phyloP scores from a whole-genome alignment of 1,284 basidiomycete genomes.

The Ceratobasidium sp. region DNA sequence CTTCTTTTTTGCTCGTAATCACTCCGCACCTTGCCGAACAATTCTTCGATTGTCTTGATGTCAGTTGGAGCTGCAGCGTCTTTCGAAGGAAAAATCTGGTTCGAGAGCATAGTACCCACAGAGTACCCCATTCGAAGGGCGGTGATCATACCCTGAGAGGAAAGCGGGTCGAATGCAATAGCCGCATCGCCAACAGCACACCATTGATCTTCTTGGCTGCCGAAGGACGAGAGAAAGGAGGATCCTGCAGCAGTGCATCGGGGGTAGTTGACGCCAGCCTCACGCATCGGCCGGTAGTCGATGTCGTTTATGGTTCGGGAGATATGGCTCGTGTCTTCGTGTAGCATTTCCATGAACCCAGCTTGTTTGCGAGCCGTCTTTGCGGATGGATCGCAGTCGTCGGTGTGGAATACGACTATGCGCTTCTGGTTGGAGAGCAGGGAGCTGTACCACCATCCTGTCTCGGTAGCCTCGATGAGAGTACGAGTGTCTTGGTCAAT shows the following conservation, averaged over 20 bases:
- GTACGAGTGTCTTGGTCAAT: slow-evolving; percentile 51
- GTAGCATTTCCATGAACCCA: slow-evolving; percentile 49
- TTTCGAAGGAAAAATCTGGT: neutral
- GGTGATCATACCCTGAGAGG: slow-evolving; percentile 57
- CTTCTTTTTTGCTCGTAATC: slow-evolving; percentile 30
- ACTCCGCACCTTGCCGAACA: neutral
- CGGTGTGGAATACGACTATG: slow-evolving; percentile 54
- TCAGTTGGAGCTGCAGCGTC: neutral
- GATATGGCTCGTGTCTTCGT: neutral
- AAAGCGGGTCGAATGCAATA: slow-evolving; percentile 57
- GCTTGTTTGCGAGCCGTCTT: slow-evolving; percentile 50
- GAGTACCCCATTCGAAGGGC: slow-evolving; percentile 51
- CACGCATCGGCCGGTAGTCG: neutral
- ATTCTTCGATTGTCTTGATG: neutral
- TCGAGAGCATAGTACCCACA: slow-evolving; percentile 18
- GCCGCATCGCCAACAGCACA: slow-evolving; percentile 56
- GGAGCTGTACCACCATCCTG: slow-evolving; percentile 56
- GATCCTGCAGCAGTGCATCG: neutral
- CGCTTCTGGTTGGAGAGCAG: slow-evolving; percentile 51
- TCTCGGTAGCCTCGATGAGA: slow-evolving; percentile 54
- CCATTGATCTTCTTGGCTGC: slow-evolving; percentile 46
- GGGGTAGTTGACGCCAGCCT: neutral
- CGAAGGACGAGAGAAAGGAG: neutral
- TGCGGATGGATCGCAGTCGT: slow-evolving; percentile 50
- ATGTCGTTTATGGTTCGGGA: neutral